Conservation (phyloP, 164 flowering plant species). For the Macadamia integrifolia region DNA sequence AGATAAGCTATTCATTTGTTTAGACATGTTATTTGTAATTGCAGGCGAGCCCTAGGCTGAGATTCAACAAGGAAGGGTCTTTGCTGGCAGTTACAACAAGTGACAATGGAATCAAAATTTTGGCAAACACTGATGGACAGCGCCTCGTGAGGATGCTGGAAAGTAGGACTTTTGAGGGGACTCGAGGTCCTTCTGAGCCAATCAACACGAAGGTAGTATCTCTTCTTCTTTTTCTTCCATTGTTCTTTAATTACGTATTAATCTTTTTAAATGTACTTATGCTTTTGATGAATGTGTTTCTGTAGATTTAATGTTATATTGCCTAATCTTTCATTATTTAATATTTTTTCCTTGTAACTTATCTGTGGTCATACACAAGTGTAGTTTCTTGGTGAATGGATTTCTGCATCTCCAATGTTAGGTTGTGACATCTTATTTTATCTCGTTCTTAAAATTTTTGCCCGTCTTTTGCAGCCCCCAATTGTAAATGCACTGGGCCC, state of each 20-base stretch:
- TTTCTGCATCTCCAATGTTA: neutral
- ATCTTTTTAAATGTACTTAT: too few species aligned
- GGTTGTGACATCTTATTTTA: neutral
- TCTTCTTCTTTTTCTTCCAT: neutral
- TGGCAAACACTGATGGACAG: constrained; percentile 45
- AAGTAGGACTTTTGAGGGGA: constrained; percentile 32
- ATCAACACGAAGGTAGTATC: constrained; percentile 37
- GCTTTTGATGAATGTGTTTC: too few species aligned
- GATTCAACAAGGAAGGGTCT: constrained; percentile 56
- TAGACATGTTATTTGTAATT: constrained; percentile 2
- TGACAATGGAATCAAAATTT: constrained; percentile 53
- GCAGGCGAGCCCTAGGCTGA: constrained; percentile 48
- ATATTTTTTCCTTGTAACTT: too few species aligned
- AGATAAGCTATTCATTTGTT: neutral
- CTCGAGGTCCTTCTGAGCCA: constrained; percentile 38
- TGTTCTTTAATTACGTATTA: neutral
- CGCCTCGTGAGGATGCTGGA: constrained; percentile 42
- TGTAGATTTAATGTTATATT: too few species aligned
- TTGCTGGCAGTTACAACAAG: constrained; percentile 47
- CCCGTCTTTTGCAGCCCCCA: constrained; percentile 30
- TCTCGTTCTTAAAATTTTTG: neutral
- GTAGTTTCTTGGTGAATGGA: neutral
- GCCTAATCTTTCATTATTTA: too few species aligned
- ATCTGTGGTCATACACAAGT: too few species aligned
- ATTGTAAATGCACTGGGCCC: constrained; percentile 39